These are phyloP conservation scores for Cercophora scortea DNA, from an alignment of 495 filamentous ascomycete species.

Conservation along the genomic window DNA sequence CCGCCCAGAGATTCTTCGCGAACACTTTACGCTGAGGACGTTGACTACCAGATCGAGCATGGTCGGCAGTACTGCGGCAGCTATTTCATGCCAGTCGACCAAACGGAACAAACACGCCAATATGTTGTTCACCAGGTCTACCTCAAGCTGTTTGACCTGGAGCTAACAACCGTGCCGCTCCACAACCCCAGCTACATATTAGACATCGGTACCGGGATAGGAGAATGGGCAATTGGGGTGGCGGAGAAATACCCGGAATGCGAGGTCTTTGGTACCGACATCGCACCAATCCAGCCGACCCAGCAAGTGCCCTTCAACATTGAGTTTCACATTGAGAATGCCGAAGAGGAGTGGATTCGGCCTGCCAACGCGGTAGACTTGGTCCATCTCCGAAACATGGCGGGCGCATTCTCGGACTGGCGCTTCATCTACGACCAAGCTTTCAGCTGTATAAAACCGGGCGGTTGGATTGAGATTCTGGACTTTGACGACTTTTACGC, in stretches of 20 bases:
- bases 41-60: slow-evolving; percentile 54
- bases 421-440: slow-evolving; percentile 50
- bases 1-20: slow-evolving; percentile 41
- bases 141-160: slow-evolving; percentile 50
- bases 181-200: slow-evolving; percentile 49
- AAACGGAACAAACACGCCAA: slow-evolving; percentile 63
- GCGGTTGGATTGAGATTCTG: slow-evolving; percentile 58
- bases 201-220: slow-evolving; percentile 61
- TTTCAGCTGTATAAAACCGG: slow-evolving; percentile 50
- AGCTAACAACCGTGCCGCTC: slow-evolving; percentile 54
- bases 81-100: slow-evolving; percentile 74
- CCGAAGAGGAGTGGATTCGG: slow-evolving; percentile 50
- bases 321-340: slow-evolving; percentile 64
- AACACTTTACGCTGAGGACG: slow-evolving; percentile 49
- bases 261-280: slow-evolving; percentile 62
- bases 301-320: slow-evolving; percentile 54
- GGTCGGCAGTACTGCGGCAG: slow-evolving; percentile 58
- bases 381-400: slow-evolving; percentile 56
- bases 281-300: slow-evolving; percentile 49
- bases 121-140: slow-evolving; percentile 61
- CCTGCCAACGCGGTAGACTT: slow-evolving; percentile 54
- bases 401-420: slow-evolving; percentile 60
- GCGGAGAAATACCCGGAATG: slow-evolving; percentile 54
- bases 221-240: slow-evolving; percentile 71
- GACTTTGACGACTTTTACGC: slow-evolving; percentile 43